phyloP scores from a whole-genome alignment of 805 yeast genomes.

The Saccharomycopsis sp. region DNA sequence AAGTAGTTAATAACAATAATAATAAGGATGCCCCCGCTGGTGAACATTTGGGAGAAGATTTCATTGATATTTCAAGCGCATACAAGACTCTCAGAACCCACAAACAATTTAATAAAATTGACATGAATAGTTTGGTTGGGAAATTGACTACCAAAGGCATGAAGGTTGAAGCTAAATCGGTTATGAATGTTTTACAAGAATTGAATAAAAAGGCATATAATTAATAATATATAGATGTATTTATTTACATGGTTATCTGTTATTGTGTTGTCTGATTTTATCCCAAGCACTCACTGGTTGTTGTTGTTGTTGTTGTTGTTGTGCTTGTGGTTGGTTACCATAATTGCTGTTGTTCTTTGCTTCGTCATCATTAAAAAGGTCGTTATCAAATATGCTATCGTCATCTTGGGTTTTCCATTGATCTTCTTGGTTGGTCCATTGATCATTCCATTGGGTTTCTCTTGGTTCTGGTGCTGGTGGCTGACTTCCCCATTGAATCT shows the following conservation, averaged over 20 bases:
- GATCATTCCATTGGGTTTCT: neutral
- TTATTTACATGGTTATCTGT: neutral
- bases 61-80: constrained; percentile 86
- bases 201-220: constrained; percentile 61
- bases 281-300: constrained; percentile 1
- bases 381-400: neutral
- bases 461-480: neutral
- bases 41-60: constrained; percentile 30
- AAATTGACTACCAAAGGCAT: constrained; percentile 72
- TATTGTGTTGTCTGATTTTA: neutral
- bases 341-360: neutral
- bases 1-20: constrained; percentile 2
- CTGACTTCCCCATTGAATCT: neutral
- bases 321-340: neutral
- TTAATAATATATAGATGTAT: constrained; percentile 24
- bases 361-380: neutral
- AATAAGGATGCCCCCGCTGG: too few species aligned
- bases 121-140: constrained; percentile 66
- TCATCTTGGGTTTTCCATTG: neutral
- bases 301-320: neutral
- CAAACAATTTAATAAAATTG: constrained; percentile 65
- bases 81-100: constrained; percentile 81
- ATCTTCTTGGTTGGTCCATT: neutral
- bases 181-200: constrained; percentile 77
- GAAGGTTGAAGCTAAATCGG: constrained; percentile 88